Evolutionary conservation across 164 flowering plant species (phyloP), one percentile per base, ranked within the genome.

Genomic region (Houttuynia cordata): DNA sequence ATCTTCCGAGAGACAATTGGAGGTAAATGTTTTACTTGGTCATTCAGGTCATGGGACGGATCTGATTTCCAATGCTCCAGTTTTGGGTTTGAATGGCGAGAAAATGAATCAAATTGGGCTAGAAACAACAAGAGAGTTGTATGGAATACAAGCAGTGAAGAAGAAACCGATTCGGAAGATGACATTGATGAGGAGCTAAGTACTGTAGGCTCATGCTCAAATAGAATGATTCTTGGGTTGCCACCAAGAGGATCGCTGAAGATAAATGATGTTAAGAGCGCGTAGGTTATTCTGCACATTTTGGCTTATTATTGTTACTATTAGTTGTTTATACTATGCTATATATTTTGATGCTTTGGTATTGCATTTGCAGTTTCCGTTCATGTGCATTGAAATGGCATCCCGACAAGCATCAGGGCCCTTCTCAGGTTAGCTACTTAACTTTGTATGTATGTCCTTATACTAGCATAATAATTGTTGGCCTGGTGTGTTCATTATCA

Each of bases 331-430:
- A 39, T 7, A 8, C n/a, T 25, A 20, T 17, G n/a, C 25, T 21
- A 34, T n/a, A n/a, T n/a, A n/a, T 40, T 25, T 24, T 71, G 15
- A 20, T 56, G 17, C 1, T 4, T 54, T 42, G n/a, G 13, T 34
- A 25, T 53, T 67, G 24, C 18, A 62, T 23, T 71, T 77, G 76
- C 83, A 93, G 98, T 39, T 93, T 88, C 68, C 91, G 82, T 37
- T 59, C 62, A 59, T 80, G 89, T 22, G 99, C 99, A 66, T 65
- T 86, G 56, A 93, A 86, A 64, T 90, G 99, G 99, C 99, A 93
- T 76, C 99, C 99, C 25, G 99, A 93, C 69, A 86, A 79, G 74
- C 92, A 93, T 71, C 88, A 80, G 68, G 91, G 92, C 21, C 77
- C 89, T 66, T 80, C 83, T 61, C 86, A 59, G 51, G 61, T 59